Evolutionary conservation across 1,284 basidiomycete genomes (phyloP).

Genomic region (Ceratobasidium theobromae): DNA sequence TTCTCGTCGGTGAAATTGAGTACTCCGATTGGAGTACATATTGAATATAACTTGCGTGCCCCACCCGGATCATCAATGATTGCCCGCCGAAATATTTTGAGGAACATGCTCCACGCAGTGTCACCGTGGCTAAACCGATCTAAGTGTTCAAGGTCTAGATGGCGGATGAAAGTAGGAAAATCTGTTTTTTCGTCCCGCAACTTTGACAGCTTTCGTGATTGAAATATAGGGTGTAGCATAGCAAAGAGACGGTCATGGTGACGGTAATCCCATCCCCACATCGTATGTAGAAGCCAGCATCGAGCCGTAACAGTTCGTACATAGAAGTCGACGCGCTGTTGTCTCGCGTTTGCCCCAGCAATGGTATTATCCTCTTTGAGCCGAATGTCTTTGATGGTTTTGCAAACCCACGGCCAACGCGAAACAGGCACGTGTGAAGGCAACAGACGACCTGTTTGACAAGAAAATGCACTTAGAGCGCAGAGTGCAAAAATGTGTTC

Average conservation of each 20-base stretch:
- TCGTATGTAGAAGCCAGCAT: slow-evolving; percentile 67
- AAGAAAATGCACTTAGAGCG: slow-evolving; percentile 52
- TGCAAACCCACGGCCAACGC: slow-evolving; percentile 57
- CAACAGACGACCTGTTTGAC: slow-evolving; percentile 69
- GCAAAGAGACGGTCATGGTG: slow-evolving; percentile 63
- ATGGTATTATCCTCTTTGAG: slow-evolving; percentile 38
- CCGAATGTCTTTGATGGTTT: slow-evolving; percentile 49
- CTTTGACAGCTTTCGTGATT: slow-evolving; percentile 76
- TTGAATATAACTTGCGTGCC: slow-evolving; percentile 70
- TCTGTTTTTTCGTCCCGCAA: slow-evolving; percentile 72
- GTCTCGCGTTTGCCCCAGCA: slow-evolving; percentile 50
- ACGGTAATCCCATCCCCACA: slow-evolving; percentile 75
- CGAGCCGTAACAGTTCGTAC: slow-evolving; percentile 71
- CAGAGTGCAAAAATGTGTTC: slow-evolving; percentile 42
- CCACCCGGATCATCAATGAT: slow-evolving; percentile 44
- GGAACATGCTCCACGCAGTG: slow-evolving; percentile 75
- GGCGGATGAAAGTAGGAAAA: slow-evolving; percentile 75
- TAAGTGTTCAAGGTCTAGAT: slow-evolving; percentile 60
- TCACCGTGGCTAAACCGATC: slow-evolving; percentile 58
- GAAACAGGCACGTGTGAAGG: slow-evolving; percentile 60
- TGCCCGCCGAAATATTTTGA: slow-evolving; percentile 72
- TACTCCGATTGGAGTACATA: slow-evolving; percentile 73
- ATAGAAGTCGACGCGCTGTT: slow-evolving; percentile 65
- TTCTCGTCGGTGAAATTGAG: slow-evolving; percentile 62
- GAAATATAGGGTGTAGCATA: slow-evolving; percentile 75